Conservation (phyloP, 805 yeast genomes). For the Priceomyces medius region DNA sequence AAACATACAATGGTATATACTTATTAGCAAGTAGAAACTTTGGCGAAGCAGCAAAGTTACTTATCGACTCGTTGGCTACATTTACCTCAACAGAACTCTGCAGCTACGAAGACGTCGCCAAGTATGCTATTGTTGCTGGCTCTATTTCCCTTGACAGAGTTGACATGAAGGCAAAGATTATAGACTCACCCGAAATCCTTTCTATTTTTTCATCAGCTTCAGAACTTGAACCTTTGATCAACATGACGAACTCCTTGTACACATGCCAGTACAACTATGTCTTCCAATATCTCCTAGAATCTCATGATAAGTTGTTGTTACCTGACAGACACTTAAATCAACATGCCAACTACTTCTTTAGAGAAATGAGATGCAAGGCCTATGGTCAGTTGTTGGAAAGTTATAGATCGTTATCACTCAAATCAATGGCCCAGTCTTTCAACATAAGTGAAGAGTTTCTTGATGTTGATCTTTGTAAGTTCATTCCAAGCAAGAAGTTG, state of each 20-base stretch:
- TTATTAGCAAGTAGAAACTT: constrained; percentile 83
- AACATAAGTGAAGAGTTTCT: constrained; percentile 85
- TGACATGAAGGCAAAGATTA: constrained; percentile 76
- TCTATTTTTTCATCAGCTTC: constrained; percentile 72
- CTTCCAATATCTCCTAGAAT: constrained; percentile 72
- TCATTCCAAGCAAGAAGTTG: constrained; percentile 89
- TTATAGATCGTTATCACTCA: constrained; percentile 83
- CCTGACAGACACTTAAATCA: constrained; percentile 63
- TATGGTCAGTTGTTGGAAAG: constrained; percentile 92
- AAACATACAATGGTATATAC: constrained; percentile 86
- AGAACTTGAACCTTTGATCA: constrained; percentile 73
- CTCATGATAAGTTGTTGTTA: constrained; percentile 68
- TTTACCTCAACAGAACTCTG: constrained; percentile 91
- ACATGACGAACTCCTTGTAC: constrained; percentile 82
- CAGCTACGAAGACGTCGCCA: constrained; percentile 85
- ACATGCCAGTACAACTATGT: constrained; percentile 82
- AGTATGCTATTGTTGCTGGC: constrained; percentile 86
- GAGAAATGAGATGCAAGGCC: constrained; percentile 94
- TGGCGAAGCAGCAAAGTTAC: constrained; percentile 75
- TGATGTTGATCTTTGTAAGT: constrained; percentile 82
- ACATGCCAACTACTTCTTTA: constrained; percentile 80
- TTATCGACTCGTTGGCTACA: constrained; percentile 90
- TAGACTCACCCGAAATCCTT: constrained; percentile 92
- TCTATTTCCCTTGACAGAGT: constrained; percentile 78
- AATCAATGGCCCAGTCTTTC: constrained; percentile 92